phyloP scores from a whole-genome alignment of 768 basidiomycete species.

The Suillus placidus region DNA sequence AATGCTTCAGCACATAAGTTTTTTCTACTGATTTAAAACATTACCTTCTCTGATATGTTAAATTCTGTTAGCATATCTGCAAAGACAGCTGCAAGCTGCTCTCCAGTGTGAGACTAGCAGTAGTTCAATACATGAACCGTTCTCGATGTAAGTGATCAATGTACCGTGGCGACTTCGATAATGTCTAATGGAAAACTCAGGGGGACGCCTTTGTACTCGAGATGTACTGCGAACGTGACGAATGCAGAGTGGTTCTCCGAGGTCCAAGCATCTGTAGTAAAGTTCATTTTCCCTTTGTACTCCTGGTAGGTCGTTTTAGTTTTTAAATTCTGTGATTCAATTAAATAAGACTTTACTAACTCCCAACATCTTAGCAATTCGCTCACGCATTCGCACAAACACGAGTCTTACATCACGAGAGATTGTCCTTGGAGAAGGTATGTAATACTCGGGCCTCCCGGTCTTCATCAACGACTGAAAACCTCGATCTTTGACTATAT shows the following conservation, averaged over 20 bases:
- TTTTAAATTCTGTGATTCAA: not conserved
- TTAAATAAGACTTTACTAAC: not conserved
- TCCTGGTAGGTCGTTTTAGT: constrained; percentile 23
- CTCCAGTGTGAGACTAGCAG: constrained; percentile 23
- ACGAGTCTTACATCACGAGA: not conserved
- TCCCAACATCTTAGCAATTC: constrained; percentile 6
- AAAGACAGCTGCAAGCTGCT: constrained; percentile 22
- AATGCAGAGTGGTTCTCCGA: constrained; percentile 33
- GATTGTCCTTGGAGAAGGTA: constrained; percentile 30
- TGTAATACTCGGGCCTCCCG: too few relatives aligned
- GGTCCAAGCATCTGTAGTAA: constrained; percentile 42
- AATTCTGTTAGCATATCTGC: constrained; percentile 24
- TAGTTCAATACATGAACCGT: not conserved
- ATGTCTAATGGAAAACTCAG: constrained; percentile 25
- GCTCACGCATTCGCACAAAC: not conserved
- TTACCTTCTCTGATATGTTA: constrained; percentile 20
- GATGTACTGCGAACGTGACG: constrained; percentile 22
- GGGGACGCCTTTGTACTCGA: constrained; percentile 18
- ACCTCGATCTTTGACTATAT: constrained; percentile 35
- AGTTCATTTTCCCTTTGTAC: constrained; percentile 33
- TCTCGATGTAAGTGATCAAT: not conserved
- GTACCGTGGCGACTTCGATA: constrained; percentile 25
- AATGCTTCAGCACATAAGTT: constrained; percentile 9
- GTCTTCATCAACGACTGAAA: constrained; percentile 34
- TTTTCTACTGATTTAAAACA: not conserved